Conservation (phyloP, 768 basidiomycete species). For the Naganishia onofrii region DNA sequence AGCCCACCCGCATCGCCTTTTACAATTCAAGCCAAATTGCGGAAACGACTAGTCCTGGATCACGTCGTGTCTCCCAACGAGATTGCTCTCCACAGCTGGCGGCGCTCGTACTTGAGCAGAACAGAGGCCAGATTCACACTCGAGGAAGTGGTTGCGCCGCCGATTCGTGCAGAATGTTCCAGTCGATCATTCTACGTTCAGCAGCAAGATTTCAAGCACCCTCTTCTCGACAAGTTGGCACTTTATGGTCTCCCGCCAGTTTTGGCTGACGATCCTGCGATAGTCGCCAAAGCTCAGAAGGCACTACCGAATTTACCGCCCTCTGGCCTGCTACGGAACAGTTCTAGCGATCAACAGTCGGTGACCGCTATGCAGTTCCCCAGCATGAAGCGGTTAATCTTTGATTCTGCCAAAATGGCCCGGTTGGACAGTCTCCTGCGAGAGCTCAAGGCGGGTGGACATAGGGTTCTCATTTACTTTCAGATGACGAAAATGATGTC, state of each 20-base stretch:
- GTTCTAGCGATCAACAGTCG: constrained; percentile 72
- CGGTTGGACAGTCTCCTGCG: constrained; percentile 82
- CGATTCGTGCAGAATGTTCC: constrained; percentile 68
- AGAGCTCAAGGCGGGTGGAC: constrained; percentile 86
- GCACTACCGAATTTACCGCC: constrained; percentile 64
- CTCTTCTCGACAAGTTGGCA: constrained; percentile 73
- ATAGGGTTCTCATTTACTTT: constrained; percentile 94
- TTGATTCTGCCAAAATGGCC: constrained; percentile 93
- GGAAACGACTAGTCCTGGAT: constrained; percentile 8
- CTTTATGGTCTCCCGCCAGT: constrained; percentile 78
- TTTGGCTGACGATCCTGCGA: constrained; percentile 61
- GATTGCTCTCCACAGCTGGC: constrained; percentile 67
- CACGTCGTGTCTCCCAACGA: constrained; percentile 57
- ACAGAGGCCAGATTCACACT: constrained; percentile 78
- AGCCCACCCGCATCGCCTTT: constrained; percentile 7
- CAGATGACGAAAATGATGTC: constrained; percentile 99
- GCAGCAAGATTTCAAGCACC: constrained; percentile 46
- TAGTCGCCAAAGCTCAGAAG: constrained; percentile 57
- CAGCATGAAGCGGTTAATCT: constrained; percentile 88
- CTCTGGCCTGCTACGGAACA: constrained; percentile 65
- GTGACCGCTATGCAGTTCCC: constrained; percentile 84
- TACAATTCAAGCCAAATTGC: constrained; percentile 1
- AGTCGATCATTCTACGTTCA: constrained; percentile 67
- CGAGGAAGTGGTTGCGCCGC: constrained; percentile 80
- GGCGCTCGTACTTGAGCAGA: constrained; percentile 75